Percentiles rank a stretch among this genome's conserved stretches.
Conservation (phyloP, 108 stramenopile species). For the Nitzschia sp. region DNA sequence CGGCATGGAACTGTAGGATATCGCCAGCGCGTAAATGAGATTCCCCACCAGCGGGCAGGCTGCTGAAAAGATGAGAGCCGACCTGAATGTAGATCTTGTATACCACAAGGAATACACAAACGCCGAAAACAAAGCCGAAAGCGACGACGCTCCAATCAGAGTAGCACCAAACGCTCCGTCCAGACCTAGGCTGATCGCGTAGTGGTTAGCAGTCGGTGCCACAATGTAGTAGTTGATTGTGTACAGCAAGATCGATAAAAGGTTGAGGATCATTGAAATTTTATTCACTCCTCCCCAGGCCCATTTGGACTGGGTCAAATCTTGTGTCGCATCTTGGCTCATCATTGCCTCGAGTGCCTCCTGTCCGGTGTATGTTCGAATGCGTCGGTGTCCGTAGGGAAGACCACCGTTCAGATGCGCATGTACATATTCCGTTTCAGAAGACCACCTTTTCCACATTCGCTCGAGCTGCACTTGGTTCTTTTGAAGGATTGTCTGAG, state of each 20-base stretch:
- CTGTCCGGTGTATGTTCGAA: constrained; percentile 6
- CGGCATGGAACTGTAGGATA: constrained; percentile 52
- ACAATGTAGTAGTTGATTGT: constrained; percentile 74
- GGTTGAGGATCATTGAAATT: constrained; percentile 52
- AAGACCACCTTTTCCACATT: constrained; percentile 32
- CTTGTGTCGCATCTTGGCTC: not conserved
- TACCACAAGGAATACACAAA: constrained; percentile 72
- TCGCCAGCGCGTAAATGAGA: constrained; percentile 55
- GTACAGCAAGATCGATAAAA: constrained; percentile 60
- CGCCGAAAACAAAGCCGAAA: constrained; percentile 66
- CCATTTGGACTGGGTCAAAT: not conserved
- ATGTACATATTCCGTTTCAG: not conserved
- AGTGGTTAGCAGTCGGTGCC: constrained; percentile 65
- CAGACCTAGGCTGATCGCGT: constrained; percentile 51
- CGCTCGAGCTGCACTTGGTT: constrained; percentile 36
- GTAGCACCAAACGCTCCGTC: constrained; percentile 55
- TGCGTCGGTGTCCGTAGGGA: not conserved
- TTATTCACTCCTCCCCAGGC: constrained; percentile 59
- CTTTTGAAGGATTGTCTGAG: constrained; percentile 45
- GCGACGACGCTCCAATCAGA: constrained; percentile 60
- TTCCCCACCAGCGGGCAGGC: constrained; percentile 62
- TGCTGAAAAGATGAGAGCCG: constrained; percentile 56
- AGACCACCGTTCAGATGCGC: not conserved
- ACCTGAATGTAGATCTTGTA: constrained; percentile 48
- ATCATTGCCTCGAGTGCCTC: constrained; percentile 3